These are phyloP conservation scores for Brassica hybrid DNA, from an alignment of 441 rosid genomes.

Conservation along the genomic window DNA sequence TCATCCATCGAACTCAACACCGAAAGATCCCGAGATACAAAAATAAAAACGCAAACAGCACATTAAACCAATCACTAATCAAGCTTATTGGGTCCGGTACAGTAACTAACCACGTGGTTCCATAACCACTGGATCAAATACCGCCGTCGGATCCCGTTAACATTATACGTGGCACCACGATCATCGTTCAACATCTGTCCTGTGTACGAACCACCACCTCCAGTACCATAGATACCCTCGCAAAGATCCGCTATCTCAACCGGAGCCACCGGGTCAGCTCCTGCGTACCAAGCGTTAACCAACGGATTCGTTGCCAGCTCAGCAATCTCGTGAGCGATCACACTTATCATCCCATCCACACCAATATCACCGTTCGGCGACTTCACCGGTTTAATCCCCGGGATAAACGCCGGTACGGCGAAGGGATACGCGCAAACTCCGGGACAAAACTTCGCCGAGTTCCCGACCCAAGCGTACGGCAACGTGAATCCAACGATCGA, in stretches of 20 bases:
- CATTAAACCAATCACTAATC: slow-evolving; percentile 52
- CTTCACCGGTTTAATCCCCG: slow-evolving; percentile 68
- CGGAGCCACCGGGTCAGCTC: slow-evolving; percentile 84
- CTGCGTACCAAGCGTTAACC: slow-evolving; percentile 98
- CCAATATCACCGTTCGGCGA: slow-evolving; percentile 89
- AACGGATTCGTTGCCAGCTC: slow-evolving; percentile 93
- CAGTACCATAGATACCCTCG: slow-evolving; percentile 97
- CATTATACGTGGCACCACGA: slow-evolving; percentile 87
- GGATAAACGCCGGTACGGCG: slow-evolving; percentile 69
- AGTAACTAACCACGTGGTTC: slow-evolving; percentile 80
- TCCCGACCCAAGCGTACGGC: slow-evolving; percentile 99
- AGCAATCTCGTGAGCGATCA: slow-evolving; percentile 91
- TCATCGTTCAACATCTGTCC: slow-evolving; percentile 79
- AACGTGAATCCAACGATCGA: slow-evolving; percentile 88
- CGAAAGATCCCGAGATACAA: slow-evolving; percentile 8
- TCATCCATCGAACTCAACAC: slow-evolving; percentile 15
- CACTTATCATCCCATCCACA: slow-evolving; percentile 96
- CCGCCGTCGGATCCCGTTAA: slow-evolving; percentile 84
- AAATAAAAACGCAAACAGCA: slow-evolving; percentile 11
- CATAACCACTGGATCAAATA: slow-evolving; percentile 96
- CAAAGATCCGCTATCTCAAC: slow-evolving; percentile 96
- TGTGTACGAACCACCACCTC: slow-evolving; percentile 96
- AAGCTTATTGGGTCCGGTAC: slow-evolving; percentile 95
- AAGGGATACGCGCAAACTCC: slow-evolving; percentile 94
- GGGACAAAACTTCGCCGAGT: slow-evolving; percentile 83